These are phyloP conservation scores for Eimeria brunetti DNA, from an alignment of 169 alveolate genomes.

Conservation along the genomic window DNA sequence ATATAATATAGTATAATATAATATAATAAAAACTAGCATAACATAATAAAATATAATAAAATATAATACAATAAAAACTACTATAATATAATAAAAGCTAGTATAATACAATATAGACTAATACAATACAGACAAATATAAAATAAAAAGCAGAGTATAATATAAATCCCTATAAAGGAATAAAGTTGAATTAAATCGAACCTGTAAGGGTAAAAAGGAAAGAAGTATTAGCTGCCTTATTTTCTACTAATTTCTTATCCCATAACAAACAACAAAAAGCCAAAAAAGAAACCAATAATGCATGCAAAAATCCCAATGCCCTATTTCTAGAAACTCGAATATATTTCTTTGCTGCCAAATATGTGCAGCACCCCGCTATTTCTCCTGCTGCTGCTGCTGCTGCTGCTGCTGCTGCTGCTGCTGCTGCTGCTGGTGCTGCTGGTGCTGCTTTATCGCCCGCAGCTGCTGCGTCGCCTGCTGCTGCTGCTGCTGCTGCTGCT, in stretches of 20 bases:
- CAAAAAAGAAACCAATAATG: not conserved
- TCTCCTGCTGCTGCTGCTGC: conserved; percentile 48
- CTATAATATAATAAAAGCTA: no score
- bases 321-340: not conserved
- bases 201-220: conserved; percentile 4
- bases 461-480: not conserved
- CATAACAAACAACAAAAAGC: not conserved
- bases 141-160: no score
- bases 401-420: conserved; percentile 36
- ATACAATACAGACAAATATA: no score
- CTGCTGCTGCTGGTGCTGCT: not conserved
- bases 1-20: no score
- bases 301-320: not conserved
- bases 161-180: no score
- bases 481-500: not conserved
- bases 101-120: no score
- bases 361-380: not conserved
- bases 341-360: not conserved
- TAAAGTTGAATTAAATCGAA: no score
- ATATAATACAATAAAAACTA: no score
- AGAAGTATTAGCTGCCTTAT: not conserved
- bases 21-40: no score
- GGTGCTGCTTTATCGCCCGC: not conserved
- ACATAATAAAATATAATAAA: no score
- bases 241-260: not conserved